phyloP scores from a whole-genome alignment of 176 grass and related monocot species.

The Saccharum spontaneum region DNA sequence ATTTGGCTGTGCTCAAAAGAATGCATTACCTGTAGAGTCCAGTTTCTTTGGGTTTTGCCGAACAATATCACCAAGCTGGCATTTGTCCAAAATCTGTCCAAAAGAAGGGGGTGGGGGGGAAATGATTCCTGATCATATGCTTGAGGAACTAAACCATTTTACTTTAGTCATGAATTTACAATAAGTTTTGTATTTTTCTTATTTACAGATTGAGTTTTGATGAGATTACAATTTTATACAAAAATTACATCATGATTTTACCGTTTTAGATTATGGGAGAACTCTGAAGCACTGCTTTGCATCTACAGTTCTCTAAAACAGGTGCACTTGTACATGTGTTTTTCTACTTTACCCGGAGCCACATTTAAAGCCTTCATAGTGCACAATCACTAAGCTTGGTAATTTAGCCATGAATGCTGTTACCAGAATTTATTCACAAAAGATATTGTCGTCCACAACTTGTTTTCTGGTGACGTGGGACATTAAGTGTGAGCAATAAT shows the following conservation, averaged over 20 bases:
- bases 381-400: not conserved
- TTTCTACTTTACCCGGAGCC: not conserved
- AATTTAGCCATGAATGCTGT: not conserved
- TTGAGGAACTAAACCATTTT: not conserved
- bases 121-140: not conserved
- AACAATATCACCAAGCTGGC: slow-evolving; percentile 87
- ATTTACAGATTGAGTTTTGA: slow-evolving; percentile 15
- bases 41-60: slow-evolving; percentile 68
- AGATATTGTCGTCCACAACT: not conserved
- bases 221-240: not conserved
- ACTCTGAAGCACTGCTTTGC: not conserved
- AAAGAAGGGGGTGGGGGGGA: too few species aligned
- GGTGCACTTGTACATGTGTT: not conserved
- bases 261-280: not conserved
- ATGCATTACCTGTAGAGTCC: slow-evolving; percentile 69
- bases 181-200: not conserved
- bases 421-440: not conserved
- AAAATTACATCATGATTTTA: not conserved
- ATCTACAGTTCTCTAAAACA: not conserved
- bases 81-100: slow-evolving; percentile 80
- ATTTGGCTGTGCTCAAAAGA: slow-evolving; percentile 6
- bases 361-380: not conserved
- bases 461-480: not conserved
- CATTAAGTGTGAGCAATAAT: not conserved
- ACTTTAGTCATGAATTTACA: not conserved